Evolutionary conservation across 2,329 filamentous ascomycete species (phyloP), one percentile per base, ranked within the genome.

Genomic region (Cordyceps tenuipes): DNA sequence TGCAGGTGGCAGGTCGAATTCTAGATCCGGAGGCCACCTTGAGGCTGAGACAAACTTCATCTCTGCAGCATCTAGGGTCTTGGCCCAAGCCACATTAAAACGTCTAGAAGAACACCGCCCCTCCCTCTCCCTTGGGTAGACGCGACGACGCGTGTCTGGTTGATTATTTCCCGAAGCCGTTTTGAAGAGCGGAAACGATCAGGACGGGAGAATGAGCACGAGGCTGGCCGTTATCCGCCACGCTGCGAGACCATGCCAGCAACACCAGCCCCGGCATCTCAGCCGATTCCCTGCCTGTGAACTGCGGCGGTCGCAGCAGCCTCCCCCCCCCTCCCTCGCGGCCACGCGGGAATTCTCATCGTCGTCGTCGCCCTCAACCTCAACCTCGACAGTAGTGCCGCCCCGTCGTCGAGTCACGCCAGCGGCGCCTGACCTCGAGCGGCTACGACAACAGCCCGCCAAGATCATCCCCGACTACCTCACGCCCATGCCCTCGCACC

Each of bases 401-500:
- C 50, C 56, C n/a, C 47, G 12, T 4, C 13, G 3, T 13, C 36
- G 7, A 9, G 23, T 13, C 39, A 5, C 19, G 19, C 43, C 46
- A 21, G 34, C 41, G 61, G 34, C 41, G 61, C 65, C 60, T 5
- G 60, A 65, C 23, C 34, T 66, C 12, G 56, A 66, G 36, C 65
- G 61, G 41, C 62, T 72, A 59, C 70, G 66, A 44, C 58, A 62
- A 4, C 68, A 66, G 5, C 66, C 68, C 0, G 61, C 71, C 51
- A 76, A 73, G 62, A 62, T 71, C 64, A 75, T 77, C 61, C 70
- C 69, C 23, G 79, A 81, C 68, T 70, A 72, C 63, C 72, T 82
- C 50, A 79, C 81, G 39, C 82, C 85, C 0, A 85, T 82, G 59
- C 81, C 79, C 31, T 87, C 85, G 0, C 78, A 86, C 71, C 83